Evolutionary conservation across 148 eudicot genomes (phyloP).

Genomic region (Fallopia convolvulus): DNA sequence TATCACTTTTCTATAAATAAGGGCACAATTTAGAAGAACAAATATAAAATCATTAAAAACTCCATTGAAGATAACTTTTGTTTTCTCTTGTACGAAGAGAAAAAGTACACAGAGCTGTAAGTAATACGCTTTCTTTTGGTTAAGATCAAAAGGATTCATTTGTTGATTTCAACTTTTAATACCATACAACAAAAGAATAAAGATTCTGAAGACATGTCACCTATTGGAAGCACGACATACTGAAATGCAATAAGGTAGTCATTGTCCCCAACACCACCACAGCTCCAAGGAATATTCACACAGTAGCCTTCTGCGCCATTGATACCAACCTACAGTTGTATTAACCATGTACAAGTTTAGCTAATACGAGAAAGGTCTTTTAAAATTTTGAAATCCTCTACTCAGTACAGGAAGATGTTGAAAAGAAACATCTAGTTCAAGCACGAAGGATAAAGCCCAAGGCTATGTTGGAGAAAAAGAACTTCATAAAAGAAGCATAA

Average conservation of each 20-base stretch:
- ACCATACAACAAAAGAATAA: not conserved
- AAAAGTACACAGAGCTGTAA: not conserved
- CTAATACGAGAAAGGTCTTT: not conserved
- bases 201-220: conserved; percentile 21
- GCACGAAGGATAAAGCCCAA: not conserved
- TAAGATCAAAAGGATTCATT: not conserved
- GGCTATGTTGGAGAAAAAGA: not conserved
- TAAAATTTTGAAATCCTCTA: not conserved
- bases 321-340: conserved; percentile 65
- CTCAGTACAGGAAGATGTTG: not conserved
- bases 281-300: conserved; percentile 91
- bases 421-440: not conserved
- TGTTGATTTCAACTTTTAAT: not conserved
- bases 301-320: conserved; percentile 94
- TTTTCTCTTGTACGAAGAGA: not conserved
- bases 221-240: conserved; percentile 84
- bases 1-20: not conserved
- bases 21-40: not conserved
- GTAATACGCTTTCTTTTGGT: not conserved
- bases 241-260: conserved; percentile 89
- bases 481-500: not conserved
- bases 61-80: not conserved
- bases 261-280: conserved; percentile 87
- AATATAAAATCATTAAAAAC: not conserved
- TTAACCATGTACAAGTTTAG: not conserved